Percentiles rank a stretch among this genome's conserved stretches.
Evolutionary conservation across 345 rosid genomes (phyloP).

Genomic region (Hevea brasiliensis): DNA sequence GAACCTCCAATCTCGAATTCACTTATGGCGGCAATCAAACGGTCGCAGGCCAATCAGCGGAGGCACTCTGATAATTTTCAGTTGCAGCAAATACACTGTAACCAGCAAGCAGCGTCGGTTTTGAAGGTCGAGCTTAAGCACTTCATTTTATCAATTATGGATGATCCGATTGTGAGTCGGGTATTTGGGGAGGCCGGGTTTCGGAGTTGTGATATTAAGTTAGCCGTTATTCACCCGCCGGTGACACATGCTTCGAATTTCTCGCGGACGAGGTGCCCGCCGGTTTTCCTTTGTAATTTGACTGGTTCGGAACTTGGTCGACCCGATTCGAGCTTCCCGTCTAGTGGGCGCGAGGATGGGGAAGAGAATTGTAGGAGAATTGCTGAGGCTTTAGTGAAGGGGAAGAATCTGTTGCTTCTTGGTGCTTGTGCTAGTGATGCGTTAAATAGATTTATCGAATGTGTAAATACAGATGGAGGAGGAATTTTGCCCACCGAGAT

Average conservation of each 20-base stretch:
- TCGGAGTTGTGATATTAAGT: constrained; percentile 57
- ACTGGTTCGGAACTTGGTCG: constrained; percentile 37
- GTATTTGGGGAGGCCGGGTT: constrained; percentile 72
- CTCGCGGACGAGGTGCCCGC: constrained; percentile 40
- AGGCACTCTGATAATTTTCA: constrained; percentile 80
- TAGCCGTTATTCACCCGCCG: constrained; percentile 61
- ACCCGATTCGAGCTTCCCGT: constrained; percentile 37
- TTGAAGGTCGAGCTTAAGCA: constrained; percentile 63
- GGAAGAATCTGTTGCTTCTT: constrained; percentile 49
- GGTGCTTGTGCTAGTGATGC: constrained; percentile 52
- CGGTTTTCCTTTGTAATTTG: constrained; percentile 46
- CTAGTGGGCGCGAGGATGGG: constrained; percentile 25
- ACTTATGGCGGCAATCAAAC: constrained; percentile 94
- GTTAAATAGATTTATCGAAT: constrained; percentile 40
- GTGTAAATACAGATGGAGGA: constrained; percentile 31
- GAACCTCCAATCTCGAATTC: constrained; percentile 78
- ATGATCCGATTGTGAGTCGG: constrained; percentile 72
- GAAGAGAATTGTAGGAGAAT: constrained; percentile 52
- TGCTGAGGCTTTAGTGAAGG: constrained; percentile 36
- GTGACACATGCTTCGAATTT: constrained; percentile 32
- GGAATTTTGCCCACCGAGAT: constrained; percentile 41
- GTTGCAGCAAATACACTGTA: constrained; percentile 38
- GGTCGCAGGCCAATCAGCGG: constrained; percentile 91
- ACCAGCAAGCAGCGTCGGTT: constrained; percentile 41
- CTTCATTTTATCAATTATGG: constrained; percentile 59